These are phyloP conservation scores for Candida sanyaensis DNA, from an alignment of 1,139 yeast species.

Conservation along the genomic window DNA sequence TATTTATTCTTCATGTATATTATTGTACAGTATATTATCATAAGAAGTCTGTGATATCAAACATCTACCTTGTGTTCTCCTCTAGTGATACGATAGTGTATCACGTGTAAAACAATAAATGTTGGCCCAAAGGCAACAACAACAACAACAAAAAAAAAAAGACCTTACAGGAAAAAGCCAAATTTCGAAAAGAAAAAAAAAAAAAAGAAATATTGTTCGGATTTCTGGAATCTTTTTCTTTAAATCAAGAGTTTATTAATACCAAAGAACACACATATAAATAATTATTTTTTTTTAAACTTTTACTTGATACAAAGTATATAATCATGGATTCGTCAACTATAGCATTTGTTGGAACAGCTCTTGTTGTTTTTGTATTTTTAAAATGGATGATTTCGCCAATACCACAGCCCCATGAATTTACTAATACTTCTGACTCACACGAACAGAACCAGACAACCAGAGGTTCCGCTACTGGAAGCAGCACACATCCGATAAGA, in stretches of 20 bases:
- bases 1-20: not conserved
- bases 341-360: conserved; percentile 47
- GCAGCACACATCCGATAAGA: conserved; percentile 5
- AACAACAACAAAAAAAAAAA: conserved; percentile 1
- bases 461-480: conserved; percentile 7
- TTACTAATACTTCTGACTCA: conserved; percentile 11
- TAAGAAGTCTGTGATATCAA: no score
- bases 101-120: not conserved
- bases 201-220: not conserved
- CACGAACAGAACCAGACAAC: not conserved
- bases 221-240: not conserved
- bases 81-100: no score
- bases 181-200: not conserved
- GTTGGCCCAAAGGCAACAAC: not conserved
- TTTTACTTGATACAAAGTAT: no score
- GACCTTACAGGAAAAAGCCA: no score
- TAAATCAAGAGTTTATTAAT: not conserved
- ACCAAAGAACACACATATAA: no score
- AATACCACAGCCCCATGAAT: conserved; percentile 42
- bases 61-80: no score
- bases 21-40: conserved; percentile 1
- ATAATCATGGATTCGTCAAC: conserved; percentile 57
- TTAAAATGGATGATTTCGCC: conserved; percentile 64
- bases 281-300: no score
- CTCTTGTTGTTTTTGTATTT: conserved; percentile 55